Percentiles rank a stretch among this genome's conserved stretches.
Evolutionary conservation across 177 flowering plant species (phyloP).

Genomic region (Vitis hybrid): DNA sequence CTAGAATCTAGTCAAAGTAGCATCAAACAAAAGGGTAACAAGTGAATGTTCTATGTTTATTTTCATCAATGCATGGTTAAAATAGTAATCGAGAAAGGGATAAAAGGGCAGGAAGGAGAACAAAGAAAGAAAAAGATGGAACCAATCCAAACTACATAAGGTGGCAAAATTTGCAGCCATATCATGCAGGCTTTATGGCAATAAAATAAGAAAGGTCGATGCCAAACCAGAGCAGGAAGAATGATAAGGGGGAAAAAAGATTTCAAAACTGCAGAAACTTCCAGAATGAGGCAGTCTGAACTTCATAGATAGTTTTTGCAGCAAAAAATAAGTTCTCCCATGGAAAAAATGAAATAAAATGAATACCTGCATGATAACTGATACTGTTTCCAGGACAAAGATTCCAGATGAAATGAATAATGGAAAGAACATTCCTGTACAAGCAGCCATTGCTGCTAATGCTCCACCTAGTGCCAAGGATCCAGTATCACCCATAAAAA

Average conservation of each 20-base stretch:
- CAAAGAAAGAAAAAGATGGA: neutral
- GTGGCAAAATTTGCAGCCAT: neutral
- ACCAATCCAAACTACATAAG: neutral
- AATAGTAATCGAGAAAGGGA: neutral
- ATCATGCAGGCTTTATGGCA: neutral
- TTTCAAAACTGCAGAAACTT: too few species aligned
- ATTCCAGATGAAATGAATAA: constrained; percentile 77
- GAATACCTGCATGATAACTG: constrained; percentile 75
- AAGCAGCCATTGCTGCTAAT: constrained; percentile 93
- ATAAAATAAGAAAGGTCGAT: neutral
- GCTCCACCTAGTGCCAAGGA: constrained; percentile 90
- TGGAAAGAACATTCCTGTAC: constrained; percentile 95
- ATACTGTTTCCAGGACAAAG: constrained; percentile 63
- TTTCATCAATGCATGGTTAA: neutral
- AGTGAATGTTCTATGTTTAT: too few species aligned
- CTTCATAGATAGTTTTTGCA: too few species aligned
- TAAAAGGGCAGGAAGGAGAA: neutral
- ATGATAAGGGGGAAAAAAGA: neutral
- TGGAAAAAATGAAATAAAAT: neutral
- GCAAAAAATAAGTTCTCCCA: too few species aligned
- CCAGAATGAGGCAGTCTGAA: too few species aligned
- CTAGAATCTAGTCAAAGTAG: too few species aligned
- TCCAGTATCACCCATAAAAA: constrained; percentile 92
- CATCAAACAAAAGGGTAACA: too few species aligned
- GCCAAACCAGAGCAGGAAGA: neutral